phyloP scores from a whole-genome alignment of 2,329 filamentous ascomycete species.

The Ophiostoma tasmaniense region DNA sequence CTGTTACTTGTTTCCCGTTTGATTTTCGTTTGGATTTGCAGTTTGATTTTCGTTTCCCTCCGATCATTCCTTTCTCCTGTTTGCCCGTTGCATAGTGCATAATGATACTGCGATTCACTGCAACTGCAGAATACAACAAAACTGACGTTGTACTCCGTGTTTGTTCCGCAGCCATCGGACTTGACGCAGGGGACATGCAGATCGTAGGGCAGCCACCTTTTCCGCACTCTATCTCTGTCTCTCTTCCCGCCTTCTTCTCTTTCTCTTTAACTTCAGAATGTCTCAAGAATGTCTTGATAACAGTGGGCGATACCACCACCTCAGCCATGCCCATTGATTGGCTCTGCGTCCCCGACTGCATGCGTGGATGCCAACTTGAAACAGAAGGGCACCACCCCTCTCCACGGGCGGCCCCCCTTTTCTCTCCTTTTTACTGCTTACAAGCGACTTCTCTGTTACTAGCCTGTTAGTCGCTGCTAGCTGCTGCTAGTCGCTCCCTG shows the following conservation, averaged over 20 bases:
- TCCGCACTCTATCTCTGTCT: neutral
- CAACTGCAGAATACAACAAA: neutral
- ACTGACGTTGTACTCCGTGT: neutral
- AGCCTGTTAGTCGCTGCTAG: neutral
- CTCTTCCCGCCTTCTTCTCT: neutral
- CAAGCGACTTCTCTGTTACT: neutral
- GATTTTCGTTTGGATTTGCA: neutral
- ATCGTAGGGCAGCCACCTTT: neutral
- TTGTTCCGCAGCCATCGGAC: neutral
- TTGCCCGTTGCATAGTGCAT: neutral
- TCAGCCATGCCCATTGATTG: neutral
- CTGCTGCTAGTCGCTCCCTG: neutral
- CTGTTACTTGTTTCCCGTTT: neutral
- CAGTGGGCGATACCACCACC: neutral
- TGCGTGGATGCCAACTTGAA: neutral
- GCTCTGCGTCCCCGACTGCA: neutral
- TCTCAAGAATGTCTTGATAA: neutral
- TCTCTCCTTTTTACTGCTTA: neutral
- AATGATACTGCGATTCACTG: neutral
- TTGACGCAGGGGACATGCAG: neutral
- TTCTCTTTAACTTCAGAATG: too few relatives aligned
- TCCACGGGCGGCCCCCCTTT: neutral
- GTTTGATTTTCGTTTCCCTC: neutral
- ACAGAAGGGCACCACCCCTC: neutral
- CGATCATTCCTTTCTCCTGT: neutral